Conservation (phyloP, 176 grass and related monocot genomes). For the Cocos nucifera region DNA sequence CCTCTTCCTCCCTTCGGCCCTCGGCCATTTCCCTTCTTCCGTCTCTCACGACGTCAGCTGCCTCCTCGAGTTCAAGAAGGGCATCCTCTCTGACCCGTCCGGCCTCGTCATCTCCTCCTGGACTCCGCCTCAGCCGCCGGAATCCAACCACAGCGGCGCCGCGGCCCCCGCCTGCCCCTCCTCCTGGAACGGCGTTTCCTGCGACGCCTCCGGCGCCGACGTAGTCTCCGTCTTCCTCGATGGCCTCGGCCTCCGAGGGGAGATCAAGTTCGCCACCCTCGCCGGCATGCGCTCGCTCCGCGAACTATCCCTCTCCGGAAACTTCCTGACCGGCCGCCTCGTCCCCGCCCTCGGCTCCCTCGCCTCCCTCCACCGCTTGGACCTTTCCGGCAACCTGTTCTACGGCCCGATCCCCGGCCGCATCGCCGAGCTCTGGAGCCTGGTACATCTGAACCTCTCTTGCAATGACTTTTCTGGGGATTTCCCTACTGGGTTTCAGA, state of each 20-base stretch:
- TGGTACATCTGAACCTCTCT: constrained; percentile 85
- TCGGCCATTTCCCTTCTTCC: constrained; percentile 5
- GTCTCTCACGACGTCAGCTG: constrained; percentile 44
- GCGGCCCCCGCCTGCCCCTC: constrained; percentile 21
- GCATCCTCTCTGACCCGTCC: constrained; percentile 34
- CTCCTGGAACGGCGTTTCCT: constrained; percentile 59
- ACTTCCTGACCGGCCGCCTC: constrained; percentile 80
- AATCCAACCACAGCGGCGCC: neutral
- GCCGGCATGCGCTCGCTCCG: constrained; percentile 39
- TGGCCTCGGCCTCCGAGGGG: constrained; percentile 53
- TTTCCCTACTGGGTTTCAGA: constrained; percentile 43
- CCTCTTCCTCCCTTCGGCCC: constrained; percentile 19
- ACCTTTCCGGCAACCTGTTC: constrained; percentile 81
- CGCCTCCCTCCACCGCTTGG: constrained; percentile 58
- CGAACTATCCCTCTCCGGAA: constrained; percentile 75
- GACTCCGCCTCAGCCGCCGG: constrained; percentile 22
- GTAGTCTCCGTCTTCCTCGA: constrained; percentile 56
- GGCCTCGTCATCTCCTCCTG: constrained; percentile 43
- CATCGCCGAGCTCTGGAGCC: constrained; percentile 56
- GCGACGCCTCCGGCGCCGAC: constrained; percentile 33
- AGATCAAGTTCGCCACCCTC: constrained; percentile 73
- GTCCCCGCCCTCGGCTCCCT: constrained; percentile 64
- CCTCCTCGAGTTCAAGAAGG: constrained; percentile 94
- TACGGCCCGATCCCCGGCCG: constrained; percentile 65
- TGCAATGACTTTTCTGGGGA: constrained; percentile 65